Percentiles rank a stretch among this genome's conserved stretches.
These are phyloP conservation scores for Penicillium lividum DNA, from an alignment of 495 filamentous ascomycete species.

Conservation along the genomic window DNA sequence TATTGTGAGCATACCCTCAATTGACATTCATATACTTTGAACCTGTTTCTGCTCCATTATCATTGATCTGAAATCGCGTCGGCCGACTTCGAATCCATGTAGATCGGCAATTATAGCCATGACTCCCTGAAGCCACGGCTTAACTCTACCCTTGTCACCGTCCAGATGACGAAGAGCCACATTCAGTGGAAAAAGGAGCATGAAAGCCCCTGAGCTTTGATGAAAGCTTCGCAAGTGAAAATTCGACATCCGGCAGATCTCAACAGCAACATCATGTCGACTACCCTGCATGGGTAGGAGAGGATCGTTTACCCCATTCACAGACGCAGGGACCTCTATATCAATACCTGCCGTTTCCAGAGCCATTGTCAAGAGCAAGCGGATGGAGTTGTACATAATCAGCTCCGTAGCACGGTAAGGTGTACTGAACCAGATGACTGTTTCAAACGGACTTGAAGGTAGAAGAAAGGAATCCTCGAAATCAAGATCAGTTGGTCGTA, in stretches of 20 bases:
- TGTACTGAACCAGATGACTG: conserved; percentile 18
- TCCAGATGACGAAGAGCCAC: conserved; percentile 18
- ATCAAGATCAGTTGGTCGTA: not conserved
- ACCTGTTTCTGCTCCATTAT: not conserved
- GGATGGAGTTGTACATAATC: conserved; percentile 16
- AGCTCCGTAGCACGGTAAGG: conserved; percentile 18
- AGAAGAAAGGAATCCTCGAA: not conserved
- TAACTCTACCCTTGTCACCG: conserved; percentile 2
- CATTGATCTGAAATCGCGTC: conserved; percentile 12
- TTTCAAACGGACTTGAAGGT: conserved; percentile 19
- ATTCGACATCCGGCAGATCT: conserved; percentile 23
- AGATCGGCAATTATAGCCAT: conserved; percentile 18
- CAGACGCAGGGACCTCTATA: not conserved
- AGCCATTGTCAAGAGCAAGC: conserved; percentile 11
- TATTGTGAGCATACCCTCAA: not conserved
- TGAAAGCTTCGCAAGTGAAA: conserved; percentile 18
- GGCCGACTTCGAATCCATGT: conserved; percentile 24
- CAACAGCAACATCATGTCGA: conserved; percentile 19
- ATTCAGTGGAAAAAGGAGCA: conserved; percentile 24
- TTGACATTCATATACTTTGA: not conserved
- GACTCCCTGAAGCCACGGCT: conserved; percentile 15
- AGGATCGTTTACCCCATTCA: conserved; percentile 10
- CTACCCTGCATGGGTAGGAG: conserved; percentile 23
- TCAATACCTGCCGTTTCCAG: conserved; percentile 11
- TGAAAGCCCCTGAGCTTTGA: conserved; percentile 18